These are phyloP conservation scores for Yarrowia hollandica DNA, from an alignment of 805 yeast species.

Conservation along the genomic window DNA sequence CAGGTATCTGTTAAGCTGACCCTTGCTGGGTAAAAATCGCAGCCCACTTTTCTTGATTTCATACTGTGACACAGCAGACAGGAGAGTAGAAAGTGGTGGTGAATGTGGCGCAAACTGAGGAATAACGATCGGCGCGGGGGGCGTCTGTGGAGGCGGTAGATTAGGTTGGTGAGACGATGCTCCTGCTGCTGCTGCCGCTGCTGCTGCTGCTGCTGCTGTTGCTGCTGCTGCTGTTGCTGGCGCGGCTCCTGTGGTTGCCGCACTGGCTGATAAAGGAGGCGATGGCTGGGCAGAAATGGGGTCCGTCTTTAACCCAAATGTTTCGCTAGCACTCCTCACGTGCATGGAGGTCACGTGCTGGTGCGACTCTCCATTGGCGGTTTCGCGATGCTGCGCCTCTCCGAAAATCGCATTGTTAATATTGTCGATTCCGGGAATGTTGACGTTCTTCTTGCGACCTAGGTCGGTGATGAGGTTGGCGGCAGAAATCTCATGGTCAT, in stretches of 20 bases:
- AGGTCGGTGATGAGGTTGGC: constrained; percentile 24
- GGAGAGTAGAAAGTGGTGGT: constrained; percentile 30
- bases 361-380: background rate
- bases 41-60: constrained; percentile 31
- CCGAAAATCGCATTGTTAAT: constrained; percentile 22
- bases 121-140: constrained; percentile 10
- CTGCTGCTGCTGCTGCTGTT: constrained; percentile 1
- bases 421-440: constrained; percentile 19
- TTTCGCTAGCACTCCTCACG: constrained; percentile 8
- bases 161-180: too few relatives aligned
- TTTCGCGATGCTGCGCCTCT: constrained; percentile 9
- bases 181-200: constrained; percentile 23
- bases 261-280: constrained; percentile 31
- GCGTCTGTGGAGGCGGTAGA: background rate
- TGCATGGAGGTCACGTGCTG: constrained; percentile 20
- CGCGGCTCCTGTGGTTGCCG: constrained; percentile 29
- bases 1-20: constrained; percentile 40
- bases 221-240: background rate
- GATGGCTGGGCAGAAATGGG: constrained; percentile 21
- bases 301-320: constrained; percentile 7
- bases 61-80: constrained; percentile 32
- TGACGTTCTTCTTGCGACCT: constrained; percentile 15
- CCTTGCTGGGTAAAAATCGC: constrained; percentile 34
- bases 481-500: constrained; percentile 25
- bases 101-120: constrained; percentile 29